Conservation (phyloP, 2,329 filamentous ascomycete species). For the Ophiostoma quercus region DNA sequence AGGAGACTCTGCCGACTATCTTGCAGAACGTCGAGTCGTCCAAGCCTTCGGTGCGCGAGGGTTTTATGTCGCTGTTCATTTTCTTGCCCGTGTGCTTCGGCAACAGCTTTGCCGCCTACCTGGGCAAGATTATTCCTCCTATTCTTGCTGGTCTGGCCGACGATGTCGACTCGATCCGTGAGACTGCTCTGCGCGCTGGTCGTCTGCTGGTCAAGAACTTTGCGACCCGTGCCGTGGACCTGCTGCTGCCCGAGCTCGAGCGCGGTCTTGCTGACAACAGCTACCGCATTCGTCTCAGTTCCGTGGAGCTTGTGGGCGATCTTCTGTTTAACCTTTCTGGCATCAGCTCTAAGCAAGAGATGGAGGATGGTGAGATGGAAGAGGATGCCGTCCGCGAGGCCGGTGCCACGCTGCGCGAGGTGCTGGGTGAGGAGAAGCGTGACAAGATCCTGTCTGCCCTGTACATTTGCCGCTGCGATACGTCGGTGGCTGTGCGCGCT, state of each 20-base stretch:
- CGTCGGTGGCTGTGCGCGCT: conserved; percentile 80
- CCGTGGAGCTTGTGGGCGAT: conserved; percentile 94
- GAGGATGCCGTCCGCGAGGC: conserved; percentile 74
- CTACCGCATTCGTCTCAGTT: conserved; percentile 96
- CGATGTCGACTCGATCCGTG: conserved; percentile 91
- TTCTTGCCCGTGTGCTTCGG: conserved; percentile 98
- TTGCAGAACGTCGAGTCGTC: conserved; percentile 90
- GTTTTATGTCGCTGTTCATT: conserved; percentile 99
- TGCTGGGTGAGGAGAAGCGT: conserved; percentile 90
- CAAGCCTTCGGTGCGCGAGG: conserved; percentile 86
- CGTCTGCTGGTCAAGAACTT: conserved; percentile 97
- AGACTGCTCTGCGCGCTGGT: conserved; percentile 91
- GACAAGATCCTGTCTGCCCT: conserved; percentile 96
- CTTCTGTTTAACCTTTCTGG: conserved; percentile 96
- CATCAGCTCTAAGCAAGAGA: conserved; percentile 62
- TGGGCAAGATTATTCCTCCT: conserved; percentile 90
- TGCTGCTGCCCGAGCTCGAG: conserved; percentile 89
- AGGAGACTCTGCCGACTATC: conserved; percentile 94
- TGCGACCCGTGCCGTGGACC: conserved; percentile 86
- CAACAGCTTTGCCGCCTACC: conserved; percentile 95
- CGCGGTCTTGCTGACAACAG: conserved; percentile 95
- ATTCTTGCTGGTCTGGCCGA: conserved; percentile 92
- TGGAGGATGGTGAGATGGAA: conserved; percentile 67
- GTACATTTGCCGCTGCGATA: conserved; percentile 97
- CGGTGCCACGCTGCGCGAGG: conserved; percentile 85